Evolutionary conservation across 148 eudicot species (phyloP), one percentile per base, ranked within the genome.

Genomic region (Silene uniflora): DNA sequence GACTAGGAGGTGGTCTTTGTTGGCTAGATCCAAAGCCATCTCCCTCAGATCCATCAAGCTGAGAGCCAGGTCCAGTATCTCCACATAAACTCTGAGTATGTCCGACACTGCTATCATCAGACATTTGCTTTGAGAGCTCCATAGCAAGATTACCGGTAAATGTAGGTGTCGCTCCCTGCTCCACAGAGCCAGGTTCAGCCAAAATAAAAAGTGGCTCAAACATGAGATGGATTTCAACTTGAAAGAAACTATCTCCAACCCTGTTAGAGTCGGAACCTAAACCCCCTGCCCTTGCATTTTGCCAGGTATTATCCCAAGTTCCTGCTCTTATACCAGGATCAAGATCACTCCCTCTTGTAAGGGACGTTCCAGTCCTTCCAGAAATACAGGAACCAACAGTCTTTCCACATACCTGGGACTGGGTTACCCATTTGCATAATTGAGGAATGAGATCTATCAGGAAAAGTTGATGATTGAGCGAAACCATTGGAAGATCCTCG

Each of bases 171-270:
- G 89, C 80, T 44, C 96, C 96, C 74, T 86, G 92, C 63, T 89
- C 92, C 70, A 84, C 73, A 24, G 99, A 95, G 54, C 99, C 97
- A 44, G 99, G 97, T 84, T 95, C 99, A 18, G 99, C 89, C 75
- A 95, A 87, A 81, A 95, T 95, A 59, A 92, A 92, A 66, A 92
- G 97, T 71, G 99, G 99, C 77, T 95, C 99, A 77, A 92, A 95
- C 91, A 95, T 84, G 80, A 84, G 89, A 77, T 83, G 96, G 32
- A 79, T 69, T 68, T 92, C 96, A 70, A 90, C 97, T 78, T 84
- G 96, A 66, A 80, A 71, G 72, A 47, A 78, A 68, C 74, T 61
- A 72, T 95, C 99, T 29, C 86, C 89, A 69, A 76, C 81, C 81
- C 90, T 81, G 77, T 81, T 89, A n/a, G 89, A 78, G 69, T 93